Conservation (phyloP, 2,329 filamentous ascomycete species). For the Pseudocercospora musae region DNA sequence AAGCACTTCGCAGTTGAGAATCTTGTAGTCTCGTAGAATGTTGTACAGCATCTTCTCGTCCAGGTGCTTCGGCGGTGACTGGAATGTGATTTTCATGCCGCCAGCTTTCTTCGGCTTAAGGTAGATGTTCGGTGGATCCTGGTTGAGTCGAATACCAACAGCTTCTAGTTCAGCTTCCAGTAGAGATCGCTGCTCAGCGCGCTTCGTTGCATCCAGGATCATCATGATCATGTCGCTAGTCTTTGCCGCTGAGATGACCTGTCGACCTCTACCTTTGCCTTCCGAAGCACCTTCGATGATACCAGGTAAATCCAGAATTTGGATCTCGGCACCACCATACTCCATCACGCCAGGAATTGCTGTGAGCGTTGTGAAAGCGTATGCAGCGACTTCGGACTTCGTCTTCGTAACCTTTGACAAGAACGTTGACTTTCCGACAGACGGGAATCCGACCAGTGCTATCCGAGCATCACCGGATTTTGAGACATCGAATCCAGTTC, state of each 20-base stretch:
- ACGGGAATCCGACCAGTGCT: conserved; percentile 96
- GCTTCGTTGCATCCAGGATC: conserved; percentile 95
- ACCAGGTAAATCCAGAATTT: conserved; percentile 93
- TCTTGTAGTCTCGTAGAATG: conserved; percentile 97
- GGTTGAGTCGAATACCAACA: conserved; percentile 89
- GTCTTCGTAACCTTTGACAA: conserved; percentile 99
- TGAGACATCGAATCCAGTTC: conserved; percentile 81
- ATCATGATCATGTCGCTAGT: conserved; percentile 96
- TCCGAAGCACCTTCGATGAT: conserved; percentile 97
- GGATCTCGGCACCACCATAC: conserved; percentile 96
- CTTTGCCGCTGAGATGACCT: conserved; percentile 97
- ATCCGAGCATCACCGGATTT: conserved; percentile 97
- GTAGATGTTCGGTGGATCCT: conserved; percentile 96
- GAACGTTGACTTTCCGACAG: conserved; percentile 97
- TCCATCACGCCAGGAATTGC: conserved; percentile 96
- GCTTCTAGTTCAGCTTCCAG: conserved; percentile 91
- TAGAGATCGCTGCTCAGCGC: conserved; percentile 84
- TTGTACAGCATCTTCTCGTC: conserved; percentile 99
- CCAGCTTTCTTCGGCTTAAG: conserved; percentile 93
- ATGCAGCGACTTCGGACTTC: conserved; percentile 90
- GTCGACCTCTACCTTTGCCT: conserved; percentile 89
- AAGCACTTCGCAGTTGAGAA: conserved; percentile 94
- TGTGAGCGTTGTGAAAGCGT: conserved; percentile 95
- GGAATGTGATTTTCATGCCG: conserved; percentile 98
- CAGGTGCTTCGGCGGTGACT: conserved; percentile 78